Evolutionary conservation across 192 early-diverging fungal species (phyloP).

Genomic region (Backusella parvicylindrica): DNA sequence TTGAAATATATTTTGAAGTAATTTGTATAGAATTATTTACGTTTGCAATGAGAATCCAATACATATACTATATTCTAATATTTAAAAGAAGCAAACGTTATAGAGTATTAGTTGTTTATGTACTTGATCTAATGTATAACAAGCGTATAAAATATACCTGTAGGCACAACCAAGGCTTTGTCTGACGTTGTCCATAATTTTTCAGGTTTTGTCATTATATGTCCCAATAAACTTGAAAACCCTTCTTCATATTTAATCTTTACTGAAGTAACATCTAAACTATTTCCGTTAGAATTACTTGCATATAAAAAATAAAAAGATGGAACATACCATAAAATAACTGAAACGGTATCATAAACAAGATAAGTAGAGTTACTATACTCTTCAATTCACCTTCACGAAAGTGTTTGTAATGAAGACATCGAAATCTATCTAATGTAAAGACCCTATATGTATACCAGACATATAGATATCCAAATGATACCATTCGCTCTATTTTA

Average conservation of each 20-base stretch:
- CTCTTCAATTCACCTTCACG: slow-evolving; percentile 30
- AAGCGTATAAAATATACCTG: neutral
- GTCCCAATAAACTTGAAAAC: slow-evolving; percentile 11
- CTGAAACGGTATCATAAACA: slow-evolving; percentile 32
- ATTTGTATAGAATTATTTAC: slow-evolving; percentile 8
- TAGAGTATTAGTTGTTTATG: no score
- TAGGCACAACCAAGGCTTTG: slow-evolving; percentile 21
- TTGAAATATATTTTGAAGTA: neutral
- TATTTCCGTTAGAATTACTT: neutral
- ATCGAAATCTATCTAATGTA: slow-evolving; percentile 26
- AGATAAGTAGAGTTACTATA: slow-evolving; percentile 26
- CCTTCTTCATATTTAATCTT: slow-evolving; percentile 40
- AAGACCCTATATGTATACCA: slow-evolving; percentile 28
- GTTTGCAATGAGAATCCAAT: slow-evolving; percentile 39
- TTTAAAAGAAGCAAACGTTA: no score
- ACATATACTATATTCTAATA: slow-evolving; percentile 36
- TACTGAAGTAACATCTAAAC: slow-evolving; percentile 25
- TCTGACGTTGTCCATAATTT: slow-evolving; percentile 26
- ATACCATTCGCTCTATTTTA: slow-evolving; percentile 24
- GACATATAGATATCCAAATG: slow-evolving; percentile 20
- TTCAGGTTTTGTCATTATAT: slow-evolving; percentile 23
- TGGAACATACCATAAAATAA: slow-evolving; percentile 25
- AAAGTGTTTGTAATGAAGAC: slow-evolving; percentile 15
- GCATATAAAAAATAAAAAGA: neutral
- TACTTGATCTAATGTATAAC: neutral